Evolutionary conservation across 2,329 filamentous ascomycete species (phyloP).

Genomic region (Stromatinia cepivora): DNA sequence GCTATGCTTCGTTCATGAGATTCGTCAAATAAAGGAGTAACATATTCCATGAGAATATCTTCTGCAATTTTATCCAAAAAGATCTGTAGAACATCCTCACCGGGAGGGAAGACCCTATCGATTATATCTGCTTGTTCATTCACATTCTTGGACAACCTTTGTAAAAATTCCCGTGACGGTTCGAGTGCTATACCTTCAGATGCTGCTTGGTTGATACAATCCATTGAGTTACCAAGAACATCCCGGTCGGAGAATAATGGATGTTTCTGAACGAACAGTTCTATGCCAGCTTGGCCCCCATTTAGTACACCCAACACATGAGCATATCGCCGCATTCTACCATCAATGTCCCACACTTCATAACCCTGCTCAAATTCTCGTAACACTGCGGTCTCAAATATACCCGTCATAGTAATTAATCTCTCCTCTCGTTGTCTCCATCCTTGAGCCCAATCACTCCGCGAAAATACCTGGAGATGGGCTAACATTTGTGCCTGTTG

Average conservation of each 20-base stretch:
- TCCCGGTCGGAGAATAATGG: slow-evolving; percentile 75
- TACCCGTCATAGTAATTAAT: slow-evolving; percentile 69
- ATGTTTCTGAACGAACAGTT: slow-evolving; percentile 87
- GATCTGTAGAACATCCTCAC: slow-evolving; percentile 69
- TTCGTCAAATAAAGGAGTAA: slow-evolving; percentile 84
- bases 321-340: slow-evolving; percentile 85
- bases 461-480: slow-evolving; percentile 75
- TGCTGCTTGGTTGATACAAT: slow-evolving; percentile 72
- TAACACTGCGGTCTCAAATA: slow-evolving; percentile 89
- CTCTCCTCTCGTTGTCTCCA: slow-evolving; percentile 71
- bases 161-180: slow-evolving; percentile 80
- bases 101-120: slow-evolving; percentile 74
- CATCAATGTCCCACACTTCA: slow-evolving; percentile 83
- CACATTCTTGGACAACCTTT: slow-evolving; percentile 68
- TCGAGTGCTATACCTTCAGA: slow-evolving; percentile 72
- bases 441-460: slow-evolving; percentile 77
- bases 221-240: slow-evolving; percentile 70
- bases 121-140: slow-evolving; percentile 83
- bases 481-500: slow-evolving; percentile 86
- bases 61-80: slow-evolving; percentile 82
- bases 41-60: slow-evolving; percentile 80
- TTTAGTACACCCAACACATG: slow-evolving; percentile 81
- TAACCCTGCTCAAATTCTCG: slow-evolving; percentile 93
- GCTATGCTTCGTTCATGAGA: slow-evolving; percentile 73
- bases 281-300: slow-evolving; percentile 73